Evolutionary conservation across 2,329 filamentous ascomycete genomes (phyloP).

Genomic region (Aureobasidium lini): DNA sequence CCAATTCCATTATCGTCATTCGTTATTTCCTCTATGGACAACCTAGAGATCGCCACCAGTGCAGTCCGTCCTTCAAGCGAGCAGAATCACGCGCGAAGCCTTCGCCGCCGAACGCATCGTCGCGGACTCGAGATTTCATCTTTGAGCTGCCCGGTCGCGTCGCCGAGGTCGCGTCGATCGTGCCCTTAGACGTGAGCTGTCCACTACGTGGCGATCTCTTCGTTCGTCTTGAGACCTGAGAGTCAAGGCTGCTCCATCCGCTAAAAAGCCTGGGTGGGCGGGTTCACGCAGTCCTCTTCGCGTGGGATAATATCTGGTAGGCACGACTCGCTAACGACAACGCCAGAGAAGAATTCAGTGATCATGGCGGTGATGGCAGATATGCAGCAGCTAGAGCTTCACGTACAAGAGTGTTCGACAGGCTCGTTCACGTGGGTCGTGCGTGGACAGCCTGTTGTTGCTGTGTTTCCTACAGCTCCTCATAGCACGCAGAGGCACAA

Average conservation of each 20-base stretch:
- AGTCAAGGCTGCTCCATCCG: background rate
- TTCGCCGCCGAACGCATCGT: background rate
- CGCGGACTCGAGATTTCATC: background rate
- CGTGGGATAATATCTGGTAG: background rate
- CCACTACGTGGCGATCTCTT: background rate
- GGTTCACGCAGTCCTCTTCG: background rate
- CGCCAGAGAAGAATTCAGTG: background rate
- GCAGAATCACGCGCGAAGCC: background rate
- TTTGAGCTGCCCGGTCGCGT: background rate
- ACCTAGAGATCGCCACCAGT: background rate
- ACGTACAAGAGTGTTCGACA: background rate
- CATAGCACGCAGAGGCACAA: background rate
- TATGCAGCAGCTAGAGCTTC: background rate
- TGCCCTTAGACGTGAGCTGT: background rate
- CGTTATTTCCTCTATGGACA: background rate
- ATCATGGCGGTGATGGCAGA: background rate
- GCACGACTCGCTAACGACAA: background rate
- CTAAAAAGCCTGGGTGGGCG: background rate
- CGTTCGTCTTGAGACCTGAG: background rate
- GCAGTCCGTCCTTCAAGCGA: background rate
- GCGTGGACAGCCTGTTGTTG: background rate
- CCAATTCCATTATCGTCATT: background rate
- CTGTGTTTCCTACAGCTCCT: background rate
- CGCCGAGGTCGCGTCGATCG: background rate
- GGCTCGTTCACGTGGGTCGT: background rate